Conservation (phyloP, 192 early-diverging fungal genomes). For the Phlyctochytrium arcticum region DNA sequence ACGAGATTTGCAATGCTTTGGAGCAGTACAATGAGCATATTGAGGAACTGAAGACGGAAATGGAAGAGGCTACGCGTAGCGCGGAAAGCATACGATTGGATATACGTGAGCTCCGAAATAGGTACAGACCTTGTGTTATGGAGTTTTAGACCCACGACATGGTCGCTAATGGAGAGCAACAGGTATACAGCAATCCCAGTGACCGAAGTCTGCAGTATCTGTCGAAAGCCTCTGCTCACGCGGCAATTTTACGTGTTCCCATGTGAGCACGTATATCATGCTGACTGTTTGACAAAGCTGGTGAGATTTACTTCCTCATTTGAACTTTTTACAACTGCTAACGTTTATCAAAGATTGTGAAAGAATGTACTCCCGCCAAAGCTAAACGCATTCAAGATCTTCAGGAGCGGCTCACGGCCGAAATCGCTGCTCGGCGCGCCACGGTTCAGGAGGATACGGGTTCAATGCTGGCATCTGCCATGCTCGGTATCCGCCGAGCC, state of each 20-base stretch:
- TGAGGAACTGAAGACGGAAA: slow-evolving; percentile 79
- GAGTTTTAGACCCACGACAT: no score
- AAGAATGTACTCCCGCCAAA: slow-evolving; percentile 43
- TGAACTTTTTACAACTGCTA: not conserved
- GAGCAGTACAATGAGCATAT: slow-evolving; percentile 92
- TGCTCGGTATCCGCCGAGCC: slow-evolving; percentile 3
- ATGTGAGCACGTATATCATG: slow-evolving; percentile 92
- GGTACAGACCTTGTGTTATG: slow-evolving; percentile 39
- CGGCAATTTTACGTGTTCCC: slow-evolving; percentile 93
- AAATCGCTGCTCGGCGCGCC: slow-evolving; percentile 30
- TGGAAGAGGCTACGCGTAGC: slow-evolving; percentile 93
- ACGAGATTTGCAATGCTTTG: slow-evolving; percentile 86
- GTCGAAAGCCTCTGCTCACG: slow-evolving; percentile 71
- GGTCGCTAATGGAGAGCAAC: no score
- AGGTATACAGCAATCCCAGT: slow-evolving; percentile 66
- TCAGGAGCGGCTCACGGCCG: slow-evolving; percentile 52
- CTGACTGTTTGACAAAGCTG: slow-evolving; percentile 76
- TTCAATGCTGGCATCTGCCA: not conserved
- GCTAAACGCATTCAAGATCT: slow-evolving; percentile 51
- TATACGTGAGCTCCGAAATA: slow-evolving; percentile 77
- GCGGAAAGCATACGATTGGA: slow-evolving; percentile 91
- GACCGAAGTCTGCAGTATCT: slow-evolving; percentile 74
- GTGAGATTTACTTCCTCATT: not conserved
- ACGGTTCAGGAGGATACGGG: not conserved
- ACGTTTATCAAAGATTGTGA: slow-evolving; percentile 34